These are phyloP conservation scores for Euryodendron excelsum DNA, from an alignment of 148 eudicot species.

Conservation along the genomic window DNA sequence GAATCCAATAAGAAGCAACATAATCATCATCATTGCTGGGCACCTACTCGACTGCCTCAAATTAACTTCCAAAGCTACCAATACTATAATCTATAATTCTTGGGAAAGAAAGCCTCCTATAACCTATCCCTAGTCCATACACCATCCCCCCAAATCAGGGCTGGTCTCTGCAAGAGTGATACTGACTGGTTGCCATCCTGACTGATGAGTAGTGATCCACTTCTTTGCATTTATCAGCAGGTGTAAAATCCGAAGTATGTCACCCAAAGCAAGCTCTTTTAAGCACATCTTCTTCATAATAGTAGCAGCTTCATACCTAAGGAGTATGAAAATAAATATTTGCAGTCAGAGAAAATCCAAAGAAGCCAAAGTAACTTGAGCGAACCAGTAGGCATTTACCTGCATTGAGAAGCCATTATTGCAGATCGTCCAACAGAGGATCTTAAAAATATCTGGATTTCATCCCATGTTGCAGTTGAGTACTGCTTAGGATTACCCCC, in stretches of 20 bases:
- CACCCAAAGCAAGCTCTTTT: slow-evolving; percentile 60
- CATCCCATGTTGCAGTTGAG: slow-evolving; percentile 64
- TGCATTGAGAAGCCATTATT: slow-evolving; percentile 56
- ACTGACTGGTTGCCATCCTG: slow-evolving; percentile 87
- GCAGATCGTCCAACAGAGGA: slow-evolving; percentile 66
- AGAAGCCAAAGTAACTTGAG: background rate
- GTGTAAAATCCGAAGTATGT: slow-evolving; percentile 66
- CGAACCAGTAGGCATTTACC: slow-evolving; percentile 35
- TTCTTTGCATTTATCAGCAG: slow-evolving; percentile 51
- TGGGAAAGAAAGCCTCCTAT: slow-evolving; percentile 13
- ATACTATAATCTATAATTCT: background rate
- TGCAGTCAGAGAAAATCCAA: background rate
- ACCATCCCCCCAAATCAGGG: slow-evolving; percentile 38
- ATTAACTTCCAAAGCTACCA: background rate
- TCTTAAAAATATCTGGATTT: slow-evolving; percentile 55
- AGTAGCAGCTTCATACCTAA: slow-evolving; percentile 86
- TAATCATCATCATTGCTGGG: background rate
- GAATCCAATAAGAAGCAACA: background rate
- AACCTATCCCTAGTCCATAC: slow-evolving; percentile 6
- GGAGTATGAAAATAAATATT: background rate
- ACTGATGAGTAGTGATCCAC: slow-evolving; percentile 63
- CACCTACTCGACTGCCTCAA: background rate
- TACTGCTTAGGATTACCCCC: slow-evolving; percentile 52
- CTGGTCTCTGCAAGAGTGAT: slow-evolving; percentile 47
- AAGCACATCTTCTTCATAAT: slow-evolving; percentile 65